Evolutionary conservation across 208 protist genomes (phyloP), one percentile per base, ranked within the genome.

Genomic region (Tritrichomonas foetus): DNA sequence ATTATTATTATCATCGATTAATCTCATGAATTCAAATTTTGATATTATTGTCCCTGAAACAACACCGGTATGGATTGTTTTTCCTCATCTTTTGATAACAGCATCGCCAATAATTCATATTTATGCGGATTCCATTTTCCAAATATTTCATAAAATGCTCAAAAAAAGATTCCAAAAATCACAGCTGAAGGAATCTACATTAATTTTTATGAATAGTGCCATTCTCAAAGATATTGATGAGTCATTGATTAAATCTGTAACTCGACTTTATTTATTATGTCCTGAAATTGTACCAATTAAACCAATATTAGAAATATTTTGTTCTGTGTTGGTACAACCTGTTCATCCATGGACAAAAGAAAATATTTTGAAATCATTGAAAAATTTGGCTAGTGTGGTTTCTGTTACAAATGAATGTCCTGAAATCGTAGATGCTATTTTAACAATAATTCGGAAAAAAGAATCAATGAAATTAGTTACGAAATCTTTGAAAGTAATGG

Each of bases 261-360:
- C 78, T 27, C 53, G 57, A 39, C 27, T 89, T 9, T 36, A n/a
- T 36, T 53, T 89, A 1, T 39, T 57, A 22, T 89, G 78, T 57
- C 78, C 78, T n/a, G 47, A 89, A 57, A 39, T 89, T 20, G 39
- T 89, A 39, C 78, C 78, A 39, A 27, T 61, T 57, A 0, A 16
- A 55, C 47, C 47, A 16, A 89, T 89, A 20, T 53, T 89, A n/a
- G 47, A 89, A 5, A 57, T 89, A 1, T 61, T 89, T 50, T 53
- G 16, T 33, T 53, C 41, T n/a, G 47, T 89, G 8, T 57, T 89
- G 47, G 39, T n/a, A 39, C 20, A 53, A 3, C 47, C 78, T 89
- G 47, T 89, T 53, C 78, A 89, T 36, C 78, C 78, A n/a, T 89
- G 78, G 78, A 89, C 78, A 39, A 36, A 53, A n/a, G 78, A 89